These are phyloP conservation scores for Graphilbum ipis-grandicollis DNA, from an alignment of 2,329 filamentous ascomycete species.

Conservation along the genomic window DNA sequence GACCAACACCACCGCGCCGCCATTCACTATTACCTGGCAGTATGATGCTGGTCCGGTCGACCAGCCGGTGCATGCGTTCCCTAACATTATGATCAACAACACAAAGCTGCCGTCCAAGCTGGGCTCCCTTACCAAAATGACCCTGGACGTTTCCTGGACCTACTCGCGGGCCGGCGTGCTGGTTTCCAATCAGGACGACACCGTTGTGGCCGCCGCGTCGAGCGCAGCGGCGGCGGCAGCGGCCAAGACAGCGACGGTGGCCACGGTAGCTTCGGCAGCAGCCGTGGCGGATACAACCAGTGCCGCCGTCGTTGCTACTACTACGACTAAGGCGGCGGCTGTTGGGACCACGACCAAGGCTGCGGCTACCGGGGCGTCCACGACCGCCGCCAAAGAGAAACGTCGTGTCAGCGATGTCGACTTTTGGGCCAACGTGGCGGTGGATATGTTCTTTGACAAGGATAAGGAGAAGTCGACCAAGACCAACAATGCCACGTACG, in stretches of 20 bases:
- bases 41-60: conserved; percentile 21
- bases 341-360: background rate
- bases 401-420: conserved; percentile 7
- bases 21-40: conserved; percentile 34
- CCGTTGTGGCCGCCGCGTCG: background rate
- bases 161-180: conserved; percentile 13
- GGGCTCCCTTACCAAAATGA: conserved; percentile 18
- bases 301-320: background rate
- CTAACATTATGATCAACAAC: conserved; percentile 30
- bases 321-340: background rate
- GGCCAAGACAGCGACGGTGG: background rate
- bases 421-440: conserved; percentile 34
- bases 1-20: conserved; percentile 25
- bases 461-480: conserved; percentile 12
- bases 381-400: background rate
- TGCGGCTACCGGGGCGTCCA: background rate
- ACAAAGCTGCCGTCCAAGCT: conserved; percentile 24
- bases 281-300: too few relatives aligned
- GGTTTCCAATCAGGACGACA: background rate
- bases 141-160: conserved; percentile 29
- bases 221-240: too few relatives aligned
- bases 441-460: conserved; percentile 40
- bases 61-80: conserved; percentile 34
- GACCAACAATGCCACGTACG: conserved; percentile 2
- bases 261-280: too few relatives aligned